Conservation (phyloP, 257 asterid species). For the Capsicum pubescens region DNA sequence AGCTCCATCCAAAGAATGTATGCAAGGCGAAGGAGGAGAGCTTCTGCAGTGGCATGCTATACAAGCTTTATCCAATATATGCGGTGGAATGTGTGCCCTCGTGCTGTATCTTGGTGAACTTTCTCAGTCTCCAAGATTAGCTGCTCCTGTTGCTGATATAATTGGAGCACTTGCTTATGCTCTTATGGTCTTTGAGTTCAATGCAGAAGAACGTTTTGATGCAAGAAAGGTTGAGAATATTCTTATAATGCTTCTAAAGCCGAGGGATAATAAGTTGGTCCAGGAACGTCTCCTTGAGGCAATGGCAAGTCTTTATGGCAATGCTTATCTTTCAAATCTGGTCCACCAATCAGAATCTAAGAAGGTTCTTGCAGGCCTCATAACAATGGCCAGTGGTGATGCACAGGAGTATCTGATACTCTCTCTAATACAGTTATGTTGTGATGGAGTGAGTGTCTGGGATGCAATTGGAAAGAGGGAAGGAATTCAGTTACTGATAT, state of each 20-base stretch:
- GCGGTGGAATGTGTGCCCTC: conserved; percentile 71
- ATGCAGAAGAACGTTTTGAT: conserved; percentile 53
- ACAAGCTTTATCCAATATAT: conserved; percentile 71
- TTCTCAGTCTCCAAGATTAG: conserved; percentile 79
- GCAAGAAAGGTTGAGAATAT: conserved; percentile 60
- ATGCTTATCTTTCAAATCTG: conserved; percentile 49
- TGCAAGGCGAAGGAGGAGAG: conserved; percentile 77
- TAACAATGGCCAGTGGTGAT: conserved; percentile 72
- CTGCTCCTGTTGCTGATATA: conserved; percentile 90
- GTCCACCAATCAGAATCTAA: conserved; percentile 71
- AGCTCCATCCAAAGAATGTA: conserved; percentile 86
- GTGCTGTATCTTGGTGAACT: conserved; percentile 80
- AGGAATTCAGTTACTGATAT: conserved; percentile 82
- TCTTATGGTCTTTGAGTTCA: conserved; percentile 65
- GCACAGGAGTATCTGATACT: conserved; percentile 68
- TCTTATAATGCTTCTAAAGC: conserved; percentile 71
- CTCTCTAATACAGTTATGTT: conserved; percentile 61
- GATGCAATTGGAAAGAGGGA: conserved; percentile 90
- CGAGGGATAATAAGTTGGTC: conserved; percentile 80
- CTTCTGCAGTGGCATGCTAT: conserved; percentile 72
- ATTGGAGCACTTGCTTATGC: conserved; percentile 90
- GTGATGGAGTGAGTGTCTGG: conserved; percentile 64
- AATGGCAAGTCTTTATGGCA: conserved; percentile 74
- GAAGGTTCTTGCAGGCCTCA: conserved; percentile 76
- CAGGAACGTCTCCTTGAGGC: conserved; percentile 91